Conservation (phyloP, 495 filamentous ascomycete species). For the Penicillium roqueforti region DNA sequence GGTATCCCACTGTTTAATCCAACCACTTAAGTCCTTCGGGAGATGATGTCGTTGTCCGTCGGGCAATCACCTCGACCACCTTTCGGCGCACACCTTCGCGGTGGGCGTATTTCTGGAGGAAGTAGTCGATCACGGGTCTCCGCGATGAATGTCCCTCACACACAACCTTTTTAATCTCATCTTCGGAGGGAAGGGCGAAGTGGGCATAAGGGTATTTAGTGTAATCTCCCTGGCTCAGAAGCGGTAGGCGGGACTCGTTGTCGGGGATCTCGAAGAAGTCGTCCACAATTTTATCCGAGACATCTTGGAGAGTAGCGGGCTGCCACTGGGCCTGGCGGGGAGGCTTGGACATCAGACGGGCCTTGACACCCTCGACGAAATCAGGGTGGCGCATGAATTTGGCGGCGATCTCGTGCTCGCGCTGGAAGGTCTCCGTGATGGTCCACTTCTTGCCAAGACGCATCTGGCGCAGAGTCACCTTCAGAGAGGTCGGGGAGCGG, state of each 20-base stretch:
- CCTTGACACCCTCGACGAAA: slow-evolving; percentile 80
- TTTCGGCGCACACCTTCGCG: slow-evolving; percentile 42
- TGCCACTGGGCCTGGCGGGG: slow-evolving; percentile 60
- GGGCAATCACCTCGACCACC: slow-evolving; percentile 35
- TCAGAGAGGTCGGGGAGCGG: slow-evolving; percentile 78
- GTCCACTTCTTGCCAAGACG: slow-evolving; percentile 67
- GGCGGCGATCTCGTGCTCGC: slow-evolving; percentile 72
- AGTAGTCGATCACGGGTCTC: slow-evolving; percentile 20
- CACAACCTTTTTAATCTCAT: slow-evolving; percentile 58
- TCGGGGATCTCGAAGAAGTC: slow-evolving; percentile 55
- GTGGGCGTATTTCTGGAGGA: slow-evolving; percentile 30
- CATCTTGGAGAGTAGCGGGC: slow-evolving; percentile 62
- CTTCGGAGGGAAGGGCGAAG: slow-evolving; percentile 70
- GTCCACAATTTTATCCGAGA: slow-evolving; percentile 49
- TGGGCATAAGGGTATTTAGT: slow-evolving; percentile 61
- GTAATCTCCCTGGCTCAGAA: slow-evolving; percentile 55
- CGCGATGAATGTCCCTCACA: slow-evolving; percentile 11
- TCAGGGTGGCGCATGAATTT: slow-evolving; percentile 85
- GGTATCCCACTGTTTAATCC: slow-evolving; percentile 13
- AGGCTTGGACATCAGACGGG: slow-evolving; percentile 65
- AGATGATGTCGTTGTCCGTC: slow-evolving; percentile 21
- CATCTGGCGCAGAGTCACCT: slow-evolving; percentile 78
- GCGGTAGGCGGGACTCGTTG: slow-evolving; percentile 41
- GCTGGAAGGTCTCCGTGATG: slow-evolving; percentile 76
- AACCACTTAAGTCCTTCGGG: slow-evolving; percentile 28